A percentile compares a stretch with the other conserved stretches of the same genome.
These are phyloP conservation scores for Colletotrichum gloeosporioides DNA, from an alignment of 2,329 filamentous ascomycete species.

Conservation along the genomic window DNA sequence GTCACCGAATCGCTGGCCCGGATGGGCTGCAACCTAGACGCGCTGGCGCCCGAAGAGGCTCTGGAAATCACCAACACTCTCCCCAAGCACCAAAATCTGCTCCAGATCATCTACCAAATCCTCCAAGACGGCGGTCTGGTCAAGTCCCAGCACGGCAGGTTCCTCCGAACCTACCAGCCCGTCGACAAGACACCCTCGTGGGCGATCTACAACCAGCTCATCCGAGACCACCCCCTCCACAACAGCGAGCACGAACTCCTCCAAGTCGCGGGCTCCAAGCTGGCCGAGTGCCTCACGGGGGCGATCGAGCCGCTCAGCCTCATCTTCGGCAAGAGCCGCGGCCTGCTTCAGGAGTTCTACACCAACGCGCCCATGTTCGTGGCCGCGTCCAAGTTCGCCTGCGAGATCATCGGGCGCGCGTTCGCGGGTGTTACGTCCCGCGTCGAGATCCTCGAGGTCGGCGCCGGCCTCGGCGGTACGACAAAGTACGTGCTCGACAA, in stretches of 20 bases:
- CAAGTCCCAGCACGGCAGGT: background rate
- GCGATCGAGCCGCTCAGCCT: background rate
- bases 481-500: background rate
- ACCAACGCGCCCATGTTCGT: background rate
- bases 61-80: background rate
- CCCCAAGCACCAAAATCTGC: background rate
- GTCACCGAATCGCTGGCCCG: background rate
- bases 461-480: background rate
- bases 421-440: background rate
- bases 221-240: background rate
- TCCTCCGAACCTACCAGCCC: background rate
- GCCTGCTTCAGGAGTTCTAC: background rate
- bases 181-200: background rate
- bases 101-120: background rate
- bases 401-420: background rate
- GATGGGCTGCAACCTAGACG: background rate
- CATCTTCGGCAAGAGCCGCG: background rate
- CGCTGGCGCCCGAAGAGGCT: background rate
- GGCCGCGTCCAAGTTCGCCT: background rate
- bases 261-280: background rate
- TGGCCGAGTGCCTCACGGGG: background rate
- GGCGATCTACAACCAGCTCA: background rate
- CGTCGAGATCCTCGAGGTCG: slow-evolving; percentile 56
- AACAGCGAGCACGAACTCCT: background rate
- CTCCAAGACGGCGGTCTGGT: background rate